Evolutionary conservation across 129 eudicot genomes (phyloP).

Genomic region (Gnaphalium uliginosum): DNA sequence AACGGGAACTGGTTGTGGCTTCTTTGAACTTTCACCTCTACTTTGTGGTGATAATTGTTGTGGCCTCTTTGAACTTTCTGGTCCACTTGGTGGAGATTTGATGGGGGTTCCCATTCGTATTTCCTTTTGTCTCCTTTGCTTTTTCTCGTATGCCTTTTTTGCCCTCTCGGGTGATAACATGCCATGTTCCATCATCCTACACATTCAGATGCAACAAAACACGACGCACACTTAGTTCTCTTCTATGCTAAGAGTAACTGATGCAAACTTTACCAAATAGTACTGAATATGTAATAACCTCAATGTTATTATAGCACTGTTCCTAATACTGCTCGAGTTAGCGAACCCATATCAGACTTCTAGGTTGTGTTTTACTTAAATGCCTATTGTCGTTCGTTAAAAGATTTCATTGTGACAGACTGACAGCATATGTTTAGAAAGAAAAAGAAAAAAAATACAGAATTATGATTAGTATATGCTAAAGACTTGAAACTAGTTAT

Average conservation of each 20-base stretch:
- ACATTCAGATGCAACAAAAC: constrained; percentile 12
- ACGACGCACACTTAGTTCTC: not conserved
- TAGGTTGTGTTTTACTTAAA: no score
- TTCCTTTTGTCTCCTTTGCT: constrained; percentile 86
- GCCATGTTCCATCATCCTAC: constrained; percentile 99
- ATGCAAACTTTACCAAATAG: not conserved
- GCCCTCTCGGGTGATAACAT: constrained; percentile 86
- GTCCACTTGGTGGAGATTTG: constrained; percentile 66
- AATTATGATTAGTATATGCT: not conserved
- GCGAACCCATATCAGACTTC: not conserved
- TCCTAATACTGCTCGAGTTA: not conserved
- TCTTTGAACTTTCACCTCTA: constrained; percentile 51
- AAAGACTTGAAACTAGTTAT: not conserved
- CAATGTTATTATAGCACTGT: not conserved
- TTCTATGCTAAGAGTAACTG: not conserved
- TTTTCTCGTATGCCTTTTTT: constrained; percentile 80
- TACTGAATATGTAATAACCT: not conserved
- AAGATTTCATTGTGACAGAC: not conserved
- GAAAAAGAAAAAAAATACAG: not conserved
- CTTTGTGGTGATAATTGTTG: constrained; percentile 36
- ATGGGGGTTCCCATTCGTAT: constrained; percentile 66
- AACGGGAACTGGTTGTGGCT: constrained; percentile 43
- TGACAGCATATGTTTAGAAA: not conserved
- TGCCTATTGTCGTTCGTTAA: no score
- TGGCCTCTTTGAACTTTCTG: constrained; percentile 59